Percentiles rank a stretch among this genome's conserved stretches.
Evolutionary conservation across 73 alveolate genomes (phyloP).

Genomic region (Paramecium caudatum): DNA sequence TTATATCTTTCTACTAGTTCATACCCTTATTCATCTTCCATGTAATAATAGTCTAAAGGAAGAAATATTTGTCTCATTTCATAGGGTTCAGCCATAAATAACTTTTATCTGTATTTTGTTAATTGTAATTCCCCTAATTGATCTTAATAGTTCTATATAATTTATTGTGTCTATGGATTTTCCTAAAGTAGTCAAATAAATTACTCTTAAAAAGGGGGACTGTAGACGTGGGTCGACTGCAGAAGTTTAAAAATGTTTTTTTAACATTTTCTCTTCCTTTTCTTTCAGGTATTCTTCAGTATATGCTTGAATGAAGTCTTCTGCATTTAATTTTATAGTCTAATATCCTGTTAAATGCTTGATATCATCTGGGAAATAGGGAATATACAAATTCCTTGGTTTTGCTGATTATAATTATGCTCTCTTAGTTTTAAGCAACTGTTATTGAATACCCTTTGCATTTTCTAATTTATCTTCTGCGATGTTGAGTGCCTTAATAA

Average conservation of each 20-base stretch:
- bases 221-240: constrained; percentile 61
- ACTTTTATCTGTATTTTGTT: constrained; percentile 22
- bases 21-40: constrained; percentile 72
- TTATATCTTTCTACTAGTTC: constrained; percentile 52
- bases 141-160: constrained; percentile 3
- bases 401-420: constrained; percentile 50
- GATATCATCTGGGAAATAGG: constrained; percentile 22
- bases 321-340: constrained; percentile 54
- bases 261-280: constrained; percentile 21
- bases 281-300: constrained; percentile 35
- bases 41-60: constrained; percentile 75
- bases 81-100: constrained; percentile 59
- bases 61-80: constrained; percentile 19
- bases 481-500: not conserved
- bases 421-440: constrained; percentile 16
- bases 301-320: constrained; percentile 26
- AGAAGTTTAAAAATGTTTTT: constrained; percentile 45
- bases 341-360: constrained; percentile 61
- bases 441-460: constrained; percentile 34
- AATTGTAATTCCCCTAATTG: constrained; percentile 53
- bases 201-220: constrained; percentile 46
- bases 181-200: not conserved
- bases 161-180: not conserved
- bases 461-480: constrained; percentile 48
- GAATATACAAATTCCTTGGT: constrained; percentile 56